Conservation (phyloP, 1,284 basidiomycete genomes). For the Earliella scabrosa region DNA sequence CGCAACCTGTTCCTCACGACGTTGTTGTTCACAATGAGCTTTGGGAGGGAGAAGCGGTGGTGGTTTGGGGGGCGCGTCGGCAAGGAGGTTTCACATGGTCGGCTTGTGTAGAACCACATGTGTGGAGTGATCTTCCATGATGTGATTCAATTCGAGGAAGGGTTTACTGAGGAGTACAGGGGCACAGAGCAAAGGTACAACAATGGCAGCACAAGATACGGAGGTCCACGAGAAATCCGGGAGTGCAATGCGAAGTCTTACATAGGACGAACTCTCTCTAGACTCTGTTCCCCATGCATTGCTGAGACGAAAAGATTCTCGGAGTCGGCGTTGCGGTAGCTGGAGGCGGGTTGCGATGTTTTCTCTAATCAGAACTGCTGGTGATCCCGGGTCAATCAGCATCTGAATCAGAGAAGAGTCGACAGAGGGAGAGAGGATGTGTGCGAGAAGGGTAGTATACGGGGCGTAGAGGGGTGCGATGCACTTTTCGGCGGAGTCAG, state of each 20-base stretch:
- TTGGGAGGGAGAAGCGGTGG: not conserved
- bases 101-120: not conserved
- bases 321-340: not conserved
- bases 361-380: not conserved
- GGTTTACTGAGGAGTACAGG: conserved; percentile 23
- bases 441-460: not conserved
- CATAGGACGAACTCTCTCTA: not conserved
- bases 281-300: not conserved
- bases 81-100: not conserved
- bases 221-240: conserved; percentile 12
- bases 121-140: conserved; percentile 5
- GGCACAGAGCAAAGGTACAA: conserved; percentile 12
- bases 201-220: conserved; percentile 6
- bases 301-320: not conserved
- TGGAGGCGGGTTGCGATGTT: conserved; percentile 34
- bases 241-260: conserved; percentile 12
- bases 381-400: not conserved
- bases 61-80: not conserved
- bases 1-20: too few relatives aligned
- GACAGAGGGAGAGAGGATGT: not conserved
- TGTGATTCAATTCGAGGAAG: conserved; percentile 9
- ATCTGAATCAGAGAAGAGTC: not conserved
- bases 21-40: too few relatives aligned
- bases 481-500: not conserved
- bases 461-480: not conserved